Evolutionary conservation across 345 rosid species (phyloP).

Genomic region (Theobroma cacao): DNA sequence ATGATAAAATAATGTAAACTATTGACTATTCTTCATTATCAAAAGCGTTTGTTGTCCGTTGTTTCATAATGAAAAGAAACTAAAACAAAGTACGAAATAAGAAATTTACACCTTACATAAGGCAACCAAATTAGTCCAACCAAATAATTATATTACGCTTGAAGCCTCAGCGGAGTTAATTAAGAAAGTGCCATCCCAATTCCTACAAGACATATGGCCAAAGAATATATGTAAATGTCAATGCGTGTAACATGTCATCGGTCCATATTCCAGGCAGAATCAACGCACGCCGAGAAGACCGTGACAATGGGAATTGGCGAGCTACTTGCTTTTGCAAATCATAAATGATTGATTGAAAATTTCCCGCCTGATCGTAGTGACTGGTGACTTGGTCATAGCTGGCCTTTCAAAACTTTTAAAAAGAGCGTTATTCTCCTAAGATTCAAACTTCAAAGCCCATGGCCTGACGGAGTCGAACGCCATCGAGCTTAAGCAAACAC

Average conservation of each 20-base stretch:
- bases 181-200: too few species aligned
- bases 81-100: too few species aligned
- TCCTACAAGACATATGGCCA: too few species aligned
- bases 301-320: neutral
- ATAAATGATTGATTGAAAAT: neutral
- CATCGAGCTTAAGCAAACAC: slow-evolving; percentile 9
- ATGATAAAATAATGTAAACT: too few species aligned
- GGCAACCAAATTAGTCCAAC: too few species aligned
- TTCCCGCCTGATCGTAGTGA: neutral
- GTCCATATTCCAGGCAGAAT: neutral
- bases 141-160: too few species aligned
- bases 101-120: too few species aligned
- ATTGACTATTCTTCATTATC: too few species aligned
- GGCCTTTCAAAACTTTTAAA: neutral
- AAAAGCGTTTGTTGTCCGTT: too few species aligned
- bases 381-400: neutral
- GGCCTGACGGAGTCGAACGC: neutral
- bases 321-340: neutral
- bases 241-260: neutral
- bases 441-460: neutral
- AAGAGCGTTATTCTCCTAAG: neutral
- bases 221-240: too few species aligned
- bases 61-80: too few species aligned
- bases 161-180: too few species aligned
- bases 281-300: neutral